Percentiles rank a stretch among this genome's conserved stretches.
These are phyloP conservation scores for Dacryopinax primogenitus DNA, from an alignment of 768 basidiomycete genomes.

Conservation along the genomic window DNA sequence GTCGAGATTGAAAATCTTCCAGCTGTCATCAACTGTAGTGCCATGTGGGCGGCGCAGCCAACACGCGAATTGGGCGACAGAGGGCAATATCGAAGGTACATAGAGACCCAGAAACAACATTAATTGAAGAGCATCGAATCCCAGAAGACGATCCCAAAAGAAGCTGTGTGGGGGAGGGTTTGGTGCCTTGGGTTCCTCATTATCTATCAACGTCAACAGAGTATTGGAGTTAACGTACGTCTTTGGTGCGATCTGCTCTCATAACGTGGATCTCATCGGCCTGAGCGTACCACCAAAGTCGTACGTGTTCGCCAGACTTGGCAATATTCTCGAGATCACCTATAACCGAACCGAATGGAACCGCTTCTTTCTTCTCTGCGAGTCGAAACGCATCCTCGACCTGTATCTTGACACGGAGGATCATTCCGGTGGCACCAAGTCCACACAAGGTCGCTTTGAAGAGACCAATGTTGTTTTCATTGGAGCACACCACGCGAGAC, in stretches of 20 bases:
- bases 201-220: constrained; percentile 8
- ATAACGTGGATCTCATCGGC: constrained; percentile 58
- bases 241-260: constrained; percentile 57
- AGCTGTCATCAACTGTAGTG: constrained; percentile 63
- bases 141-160: constrained; percentile 59
- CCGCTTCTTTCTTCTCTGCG: constrained; percentile 52
- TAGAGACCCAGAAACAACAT: constrained; percentile 67
- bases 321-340: constrained; percentile 43
- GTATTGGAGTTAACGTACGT: constrained; percentile 30
- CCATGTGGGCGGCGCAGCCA: constrained; percentile 52
- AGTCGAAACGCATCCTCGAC: constrained; percentile 79
- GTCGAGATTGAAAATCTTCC: constrained; percentile 83
- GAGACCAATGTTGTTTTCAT: constrained; percentile 50
- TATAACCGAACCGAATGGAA: constrained; percentile 50
- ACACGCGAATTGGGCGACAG: constrained; percentile 48
- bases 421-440: constrained; percentile 78
- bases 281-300: constrained; percentile 97
- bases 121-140: constrained; percentile 73
- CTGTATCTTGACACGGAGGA: constrained; percentile 61
- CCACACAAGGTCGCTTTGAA: constrained; percentile 87
- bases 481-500: constrained; percentile 53
- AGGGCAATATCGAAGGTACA: constrained; percentile 47
- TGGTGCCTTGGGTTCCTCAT: constrained; percentile 30
- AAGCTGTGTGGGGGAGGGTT: constrained; percentile 31
- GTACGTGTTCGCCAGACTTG: constrained; percentile 65